Percentiles rank a stretch among this genome's conserved stretches.
Conservation (phyloP, 768 basidiomycete species). For the Punctularia strigosozonata region DNA sequence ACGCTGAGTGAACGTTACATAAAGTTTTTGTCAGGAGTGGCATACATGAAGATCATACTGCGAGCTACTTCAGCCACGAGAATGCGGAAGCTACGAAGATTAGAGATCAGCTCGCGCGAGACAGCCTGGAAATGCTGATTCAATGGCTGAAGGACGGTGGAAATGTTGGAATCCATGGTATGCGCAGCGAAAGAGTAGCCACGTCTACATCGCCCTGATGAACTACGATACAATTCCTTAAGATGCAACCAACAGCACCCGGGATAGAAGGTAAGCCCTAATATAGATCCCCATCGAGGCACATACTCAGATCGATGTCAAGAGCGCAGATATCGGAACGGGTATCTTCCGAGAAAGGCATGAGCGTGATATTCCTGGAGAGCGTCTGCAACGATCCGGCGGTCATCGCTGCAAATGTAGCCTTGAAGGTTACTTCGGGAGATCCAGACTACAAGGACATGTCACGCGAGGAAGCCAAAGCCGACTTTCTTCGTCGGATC, state of each 20-base stretch:
- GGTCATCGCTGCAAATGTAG: constrained; percentile 91
- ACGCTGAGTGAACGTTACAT: neutral
- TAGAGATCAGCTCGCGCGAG: constrained; percentile 77
- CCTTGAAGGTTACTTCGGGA: constrained; percentile 89
- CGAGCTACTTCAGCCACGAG: constrained; percentile 80
- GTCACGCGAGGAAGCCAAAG: constrained; percentile 73
- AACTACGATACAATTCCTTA: neutral
- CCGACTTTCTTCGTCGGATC: constrained; percentile 87
- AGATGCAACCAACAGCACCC: constrained; percentile 97
- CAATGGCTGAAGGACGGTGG: constrained; percentile 91
- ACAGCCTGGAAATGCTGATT: constrained; percentile 91
- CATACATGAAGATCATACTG: constrained; percentile 82
- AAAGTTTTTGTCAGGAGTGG: constrained; percentile 41
- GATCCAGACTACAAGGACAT: constrained; percentile 96
- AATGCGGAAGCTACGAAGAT: constrained; percentile 67
- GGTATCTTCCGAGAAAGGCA: constrained; percentile 75
- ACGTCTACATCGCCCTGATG: neutral
- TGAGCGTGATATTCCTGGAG: constrained; percentile 89
- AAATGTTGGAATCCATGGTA: constrained; percentile 96
- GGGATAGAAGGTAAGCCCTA: constrained; percentile 47
- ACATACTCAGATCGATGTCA: neutral
- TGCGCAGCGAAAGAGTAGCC: constrained; percentile 8
- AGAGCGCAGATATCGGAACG: constrained; percentile 80
- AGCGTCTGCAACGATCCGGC: constrained; percentile 90
- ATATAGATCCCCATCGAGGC: neutral